Base-by-base conservation (phyloP, 2,329 filamentous ascomycete species). In the Phaeosphaeria sp. region DNA sequence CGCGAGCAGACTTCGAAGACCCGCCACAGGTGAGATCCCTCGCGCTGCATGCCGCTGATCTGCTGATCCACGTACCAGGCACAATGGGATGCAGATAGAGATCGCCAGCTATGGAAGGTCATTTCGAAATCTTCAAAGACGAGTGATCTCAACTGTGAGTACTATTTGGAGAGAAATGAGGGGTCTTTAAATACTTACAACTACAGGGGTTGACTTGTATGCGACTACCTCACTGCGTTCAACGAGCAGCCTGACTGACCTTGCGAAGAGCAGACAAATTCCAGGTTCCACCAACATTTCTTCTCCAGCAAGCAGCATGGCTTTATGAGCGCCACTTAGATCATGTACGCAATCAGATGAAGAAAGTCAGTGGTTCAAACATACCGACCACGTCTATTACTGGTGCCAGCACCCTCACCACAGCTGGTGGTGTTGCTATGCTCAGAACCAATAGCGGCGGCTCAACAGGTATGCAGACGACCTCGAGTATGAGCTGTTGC, bases 291-390 rank as follows among this genome's bases (percentile, higher is more conserved):
- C 87, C 96, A 56, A 85, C 92, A 42, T 98, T 98, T 72, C 84
- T 99, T 30, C 86, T 97, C 17, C 92, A 97, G 74, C 93, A 99
- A 78, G 93, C 93, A 62, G 93, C 92, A 76, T 97, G 93, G 86
- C 86, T 98, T 6, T 97, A 95, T 72, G 93, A 98, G 74, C 85
- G 91, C 51, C 92, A 98, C 79, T 86, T 96, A 25, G 91, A 91
- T 0, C 92, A 97, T 74, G 91, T 98, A 48, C 88, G 92, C 65
- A 93, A 91, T 20, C 93, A 97, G 79, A 92, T 98, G 82, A 88
- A 91, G 60, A 95, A 90, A 72, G 87, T 89, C 44, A 87, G 85
- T 2, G 84, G 80, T 55, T 87, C 87, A 3, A 78, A 82, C 18
- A 82, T 85, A 1, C 87, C 87, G 1, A 86, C 88, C 1, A 56